Evolutionary conservation across 176 grass and related monocot genomes (phyloP).

Genomic region (Aegilops longissima): DNA sequence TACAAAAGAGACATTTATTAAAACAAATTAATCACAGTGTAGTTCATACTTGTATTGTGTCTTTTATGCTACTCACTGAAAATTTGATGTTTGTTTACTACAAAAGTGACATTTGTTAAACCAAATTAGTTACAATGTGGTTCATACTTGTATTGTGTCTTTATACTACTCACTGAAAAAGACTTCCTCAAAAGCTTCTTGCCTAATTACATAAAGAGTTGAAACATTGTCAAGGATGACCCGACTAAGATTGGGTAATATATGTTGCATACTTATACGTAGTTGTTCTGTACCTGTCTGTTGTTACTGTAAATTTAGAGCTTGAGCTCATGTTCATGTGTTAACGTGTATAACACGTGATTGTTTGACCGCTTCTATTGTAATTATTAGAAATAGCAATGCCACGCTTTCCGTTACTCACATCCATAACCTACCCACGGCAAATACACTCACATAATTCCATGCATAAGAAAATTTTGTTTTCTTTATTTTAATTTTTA

Average conservation of each 20-base stretch:
- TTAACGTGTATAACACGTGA: background rate
- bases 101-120: background rate
- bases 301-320: constrained; percentile 15
- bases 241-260: background rate
- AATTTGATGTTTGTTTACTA: constrained; percentile 19
- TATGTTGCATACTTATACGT: background rate
- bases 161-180: constrained; percentile 12
- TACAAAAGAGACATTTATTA: background rate
- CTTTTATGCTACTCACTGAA: background rate
- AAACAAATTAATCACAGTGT: background rate
- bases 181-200: background rate
- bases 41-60: background rate
- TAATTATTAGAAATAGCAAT: constrained; percentile 9
- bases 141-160: background rate
- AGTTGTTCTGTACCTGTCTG: background rate
- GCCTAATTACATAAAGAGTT: background rate
- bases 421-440: background rate
- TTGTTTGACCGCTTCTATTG: constrained; percentile 8
- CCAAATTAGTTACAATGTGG: background rate
- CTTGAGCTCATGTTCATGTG: background rate
- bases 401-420: background rate
- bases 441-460: constrained; percentile 19
- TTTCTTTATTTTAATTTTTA: background rate
- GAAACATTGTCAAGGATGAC: constrained; percentile 4
- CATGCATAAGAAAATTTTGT: constrained; percentile 4